Conservation (phyloP, 768 basidiomycete genomes). For the Glaciozyma antarctica region DNA sequence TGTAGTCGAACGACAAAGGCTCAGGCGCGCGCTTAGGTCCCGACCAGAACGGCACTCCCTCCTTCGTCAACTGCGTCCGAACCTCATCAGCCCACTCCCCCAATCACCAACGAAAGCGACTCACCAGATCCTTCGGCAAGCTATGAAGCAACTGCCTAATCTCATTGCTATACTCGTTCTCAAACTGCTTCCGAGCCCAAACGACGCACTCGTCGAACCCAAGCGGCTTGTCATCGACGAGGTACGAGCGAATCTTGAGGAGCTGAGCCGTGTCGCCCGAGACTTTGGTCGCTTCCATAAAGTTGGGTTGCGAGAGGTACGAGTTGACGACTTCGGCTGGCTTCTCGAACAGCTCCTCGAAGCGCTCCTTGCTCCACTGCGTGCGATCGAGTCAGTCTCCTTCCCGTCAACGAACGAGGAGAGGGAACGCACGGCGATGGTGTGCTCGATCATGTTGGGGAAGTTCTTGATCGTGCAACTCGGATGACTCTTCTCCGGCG, state of each 20-base stretch:
- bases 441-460: constrained; percentile 95
- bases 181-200: constrained; percentile 93
- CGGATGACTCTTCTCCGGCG: constrained; percentile 93
- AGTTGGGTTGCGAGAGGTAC: constrained; percentile 93
- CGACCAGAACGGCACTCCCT: constrained; percentile 97
- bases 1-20: constrained; percentile 71
- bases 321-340: constrained; percentile 88
- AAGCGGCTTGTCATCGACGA: constrained; percentile 84
- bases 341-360: constrained; percentile 86
- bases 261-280: constrained; percentile 72
- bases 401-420: not conserved
- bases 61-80: constrained; percentile 53
- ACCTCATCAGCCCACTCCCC: not conserved
- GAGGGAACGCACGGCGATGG: constrained; percentile 64
- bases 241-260: constrained; percentile 74
- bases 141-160: constrained; percentile 88
- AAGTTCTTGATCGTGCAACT: constrained; percentile 98
- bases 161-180: constrained; percentile 82
- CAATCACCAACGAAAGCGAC: constrained; percentile 13
- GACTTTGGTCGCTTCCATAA: constrained; percentile 58
- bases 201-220: constrained; percentile 95
- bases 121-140: constrained; percentile 80
- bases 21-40: constrained; percentile 97
- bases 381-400: not conserved
- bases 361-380: constrained; percentile 87